These are phyloP conservation scores for Colletotrichum sp. DNA, from an alignment of 2,329 filamentous ascomycete species.

Conservation along the genomic window DNA sequence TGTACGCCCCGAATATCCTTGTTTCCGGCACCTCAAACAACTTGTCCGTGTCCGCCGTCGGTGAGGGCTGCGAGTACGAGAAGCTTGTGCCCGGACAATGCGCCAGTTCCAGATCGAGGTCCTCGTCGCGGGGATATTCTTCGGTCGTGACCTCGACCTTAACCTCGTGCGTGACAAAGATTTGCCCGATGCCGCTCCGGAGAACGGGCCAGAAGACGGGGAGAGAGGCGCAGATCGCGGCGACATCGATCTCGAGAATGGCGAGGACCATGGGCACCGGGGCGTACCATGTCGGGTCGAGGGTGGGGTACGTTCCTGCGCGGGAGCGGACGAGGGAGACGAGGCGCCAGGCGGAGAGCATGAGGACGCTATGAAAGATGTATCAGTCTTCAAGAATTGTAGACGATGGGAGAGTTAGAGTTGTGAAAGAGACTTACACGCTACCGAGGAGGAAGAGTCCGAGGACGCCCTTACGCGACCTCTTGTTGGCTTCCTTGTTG, in stretches of 20 bases:
- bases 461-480: constrained; percentile 33
- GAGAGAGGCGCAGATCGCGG: constrained; percentile 14
- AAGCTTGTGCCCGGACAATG: background rate
- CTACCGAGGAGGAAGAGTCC: constrained; percentile 34
- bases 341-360: constrained; percentile 33
- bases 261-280: constrained; percentile 34
- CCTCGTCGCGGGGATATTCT: background rate
- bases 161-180: constrained; percentile 41
- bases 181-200: constrained; percentile 28
- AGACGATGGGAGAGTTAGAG: background rate
- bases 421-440: constrained; percentile 27
- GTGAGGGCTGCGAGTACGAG: background rate
- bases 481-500: constrained; percentile 25
- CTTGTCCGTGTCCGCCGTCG: background rate
- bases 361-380: background rate
- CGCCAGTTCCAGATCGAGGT: background rate
- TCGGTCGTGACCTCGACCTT: constrained; percentile 23
- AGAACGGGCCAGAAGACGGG: constrained; percentile 26
- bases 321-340: constrained; percentile 30
- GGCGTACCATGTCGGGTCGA: constrained; percentile 40
- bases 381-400: accelerated
- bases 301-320: constrained; percentile 35
- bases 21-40: background rate
- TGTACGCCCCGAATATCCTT: background rate
- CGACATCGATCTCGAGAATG: constrained; percentile 34